Conservation (phyloP, 2,329 filamentous ascomycete genomes). For the Colletotrichum sp. region DNA sequence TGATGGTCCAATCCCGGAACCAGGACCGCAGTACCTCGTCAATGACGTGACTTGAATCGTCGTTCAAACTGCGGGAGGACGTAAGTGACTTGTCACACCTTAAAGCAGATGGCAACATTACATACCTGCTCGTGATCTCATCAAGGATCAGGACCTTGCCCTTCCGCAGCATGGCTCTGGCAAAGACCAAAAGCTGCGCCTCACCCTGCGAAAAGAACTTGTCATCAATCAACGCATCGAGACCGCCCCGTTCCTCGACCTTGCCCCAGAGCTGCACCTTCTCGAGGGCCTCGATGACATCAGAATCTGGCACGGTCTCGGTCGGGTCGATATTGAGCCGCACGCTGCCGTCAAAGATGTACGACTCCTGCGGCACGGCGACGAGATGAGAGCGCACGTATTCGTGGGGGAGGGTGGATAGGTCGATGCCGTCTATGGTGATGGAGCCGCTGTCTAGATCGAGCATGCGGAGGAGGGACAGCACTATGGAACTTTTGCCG, state of each 20-base stretch:
- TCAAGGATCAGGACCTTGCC: conserved; percentile 46
- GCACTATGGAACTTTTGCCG: conserved; percentile 49
- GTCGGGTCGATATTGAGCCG: conserved; percentile 53
- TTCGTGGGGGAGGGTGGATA: conserved; percentile 28
- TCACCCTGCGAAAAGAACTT: conserved; percentile 49
- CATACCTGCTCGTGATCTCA: conserved; percentile 43
- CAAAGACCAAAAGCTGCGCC: conserved; percentile 53
- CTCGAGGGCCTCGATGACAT: conserved; percentile 47
- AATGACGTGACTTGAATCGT: conserved; percentile 15
- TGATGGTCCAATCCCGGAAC: conserved; percentile 49
- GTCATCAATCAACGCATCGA: conserved; percentile 35
- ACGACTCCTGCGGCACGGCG: conserved; percentile 55
- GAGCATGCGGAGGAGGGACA: conserved; percentile 48
- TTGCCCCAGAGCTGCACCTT: conserved; percentile 50
- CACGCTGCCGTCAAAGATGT: conserved; percentile 51
- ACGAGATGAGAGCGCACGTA: conserved; percentile 37
- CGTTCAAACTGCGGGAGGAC: conserved; percentile 19
- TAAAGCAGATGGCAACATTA: too few relatives aligned
- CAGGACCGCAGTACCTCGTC: conserved; percentile 19
- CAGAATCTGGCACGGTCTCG: conserved; percentile 37
- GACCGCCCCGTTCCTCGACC: conserved; percentile 40
- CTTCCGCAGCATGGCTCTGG: conserved; percentile 45
- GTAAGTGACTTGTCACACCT: too few relatives aligned
- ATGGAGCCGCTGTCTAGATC: conserved; percentile 48
- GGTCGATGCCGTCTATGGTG: conserved; percentile 47